Conservation (phyloP, 2,329 filamentous ascomycete genomes). For the Talaromyces sp. region DNA sequence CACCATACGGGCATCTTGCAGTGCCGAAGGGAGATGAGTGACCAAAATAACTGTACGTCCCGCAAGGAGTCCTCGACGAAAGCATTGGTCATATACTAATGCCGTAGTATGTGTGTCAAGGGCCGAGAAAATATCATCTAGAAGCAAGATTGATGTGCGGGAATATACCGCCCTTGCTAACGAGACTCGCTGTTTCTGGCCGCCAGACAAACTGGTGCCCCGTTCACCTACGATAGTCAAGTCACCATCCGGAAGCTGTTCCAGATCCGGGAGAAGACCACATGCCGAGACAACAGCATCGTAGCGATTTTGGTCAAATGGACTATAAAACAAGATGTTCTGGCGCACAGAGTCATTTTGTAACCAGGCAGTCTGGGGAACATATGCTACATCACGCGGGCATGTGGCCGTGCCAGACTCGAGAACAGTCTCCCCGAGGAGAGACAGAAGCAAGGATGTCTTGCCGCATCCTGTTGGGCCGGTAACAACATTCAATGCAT, state of each 20-base stretch:
- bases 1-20: constrained; percentile 19
- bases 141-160: constrained; percentile 71
- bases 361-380: constrained; percentile 60
- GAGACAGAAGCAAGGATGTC: constrained; percentile 45
- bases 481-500: constrained; percentile 51
- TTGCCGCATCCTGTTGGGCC: constrained; percentile 56
- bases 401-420: constrained; percentile 22
- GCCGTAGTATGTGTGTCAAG: constrained; percentile 67
- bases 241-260: constrained; percentile 54
- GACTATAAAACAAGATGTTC: constrained; percentile 59
- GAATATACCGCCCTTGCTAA: constrained; percentile 73
- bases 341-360: constrained; percentile 62
- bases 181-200: constrained; percentile 76
- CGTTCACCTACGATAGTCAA: constrained; percentile 64
- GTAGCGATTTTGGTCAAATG: constrained; percentile 54
- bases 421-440: constrained; percentile 22
- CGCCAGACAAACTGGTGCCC: constrained; percentile 72
- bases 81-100: constrained; percentile 53
- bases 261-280: constrained; percentile 53
- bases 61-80: constrained; percentile 51
- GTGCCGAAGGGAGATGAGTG: constrained; percentile 39
- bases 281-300: constrained; percentile 58
- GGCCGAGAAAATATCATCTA: constrained; percentile 83
- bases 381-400: constrained; percentile 53
- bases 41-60: constrained; percentile 54